phyloP scores from a whole-genome alignment of 768 basidiomycete species.

The Inosperma sp. region DNA sequence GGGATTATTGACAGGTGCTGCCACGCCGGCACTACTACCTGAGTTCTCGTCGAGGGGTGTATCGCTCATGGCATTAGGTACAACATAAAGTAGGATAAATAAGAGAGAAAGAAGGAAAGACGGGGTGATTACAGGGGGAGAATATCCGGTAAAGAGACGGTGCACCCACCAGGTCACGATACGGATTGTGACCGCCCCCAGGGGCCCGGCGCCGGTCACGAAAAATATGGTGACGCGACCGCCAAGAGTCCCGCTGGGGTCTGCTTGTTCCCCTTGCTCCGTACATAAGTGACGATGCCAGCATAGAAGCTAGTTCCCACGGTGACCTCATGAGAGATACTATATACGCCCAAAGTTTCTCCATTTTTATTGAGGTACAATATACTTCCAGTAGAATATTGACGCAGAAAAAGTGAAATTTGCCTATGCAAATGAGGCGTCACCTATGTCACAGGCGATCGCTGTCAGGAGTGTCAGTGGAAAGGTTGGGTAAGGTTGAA shows the following conservation, averaged over 20 bases:
- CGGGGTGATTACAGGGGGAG: neutral
- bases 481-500: no score
- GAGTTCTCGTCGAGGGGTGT: neutral
- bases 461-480: no score
- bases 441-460: no score
- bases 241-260: constrained; percentile 9
- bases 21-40: no score
- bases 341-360: no score
- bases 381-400: no score
- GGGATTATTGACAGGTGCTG: neutral
- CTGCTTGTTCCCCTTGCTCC: constrained; percentile 8
- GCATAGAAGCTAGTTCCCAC: no score
- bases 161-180: constrained; percentile 1
- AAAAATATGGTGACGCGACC: constrained; percentile 8
- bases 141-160: neutral
- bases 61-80: neutral
- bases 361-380: no score
- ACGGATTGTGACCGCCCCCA: constrained; percentile 8
- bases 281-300: no score
- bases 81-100: neutral
- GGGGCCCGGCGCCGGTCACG: neutral
- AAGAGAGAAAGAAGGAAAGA: neutral
- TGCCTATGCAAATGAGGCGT: no score
- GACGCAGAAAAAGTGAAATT: no score
- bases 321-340: no score